Conservation (phyloP, 208 protist genomes). For the Trypanosoma theileri region DNA sequence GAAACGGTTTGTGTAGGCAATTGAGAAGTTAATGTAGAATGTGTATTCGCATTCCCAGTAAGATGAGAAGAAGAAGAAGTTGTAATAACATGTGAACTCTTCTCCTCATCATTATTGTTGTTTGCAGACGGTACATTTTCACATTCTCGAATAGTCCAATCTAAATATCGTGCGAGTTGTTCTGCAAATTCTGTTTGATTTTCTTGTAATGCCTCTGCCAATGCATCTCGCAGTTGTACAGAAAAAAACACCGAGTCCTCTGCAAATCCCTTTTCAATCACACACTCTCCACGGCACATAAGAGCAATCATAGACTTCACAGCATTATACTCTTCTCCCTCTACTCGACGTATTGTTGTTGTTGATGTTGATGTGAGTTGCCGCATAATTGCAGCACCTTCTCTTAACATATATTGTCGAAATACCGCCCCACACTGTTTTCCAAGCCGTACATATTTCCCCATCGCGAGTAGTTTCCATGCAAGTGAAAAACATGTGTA, state of each 20-base stretch:
- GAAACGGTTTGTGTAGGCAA: too few relatives aligned
- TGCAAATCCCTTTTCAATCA: slow-evolving; percentile 49
- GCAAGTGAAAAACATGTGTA: slow-evolving; percentile 40
- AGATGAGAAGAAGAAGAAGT: background rate
- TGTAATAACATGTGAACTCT: background rate
- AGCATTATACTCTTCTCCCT: slow-evolving; percentile 40
- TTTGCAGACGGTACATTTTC: slow-evolving; percentile 9
- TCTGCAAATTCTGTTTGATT: slow-evolving; percentile 87
- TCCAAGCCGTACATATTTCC: slow-evolving; percentile 22
- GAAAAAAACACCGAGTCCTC: slow-evolving; percentile 58
- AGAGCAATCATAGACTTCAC: slow-evolving; percentile 84
- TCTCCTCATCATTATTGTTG: background rate
- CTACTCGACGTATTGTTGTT: background rate
- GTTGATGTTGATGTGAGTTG: slow-evolving; percentile 29
- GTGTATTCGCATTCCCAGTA: background rate
- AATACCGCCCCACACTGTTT: slow-evolving; percentile 24
- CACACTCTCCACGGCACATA: slow-evolving; percentile 61
- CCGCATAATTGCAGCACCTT: slow-evolving; percentile 22
- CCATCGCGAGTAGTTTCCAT: slow-evolving; percentile 43
- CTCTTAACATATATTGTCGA: slow-evolving; percentile 17
- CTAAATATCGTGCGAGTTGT: slow-evolving; percentile 91
- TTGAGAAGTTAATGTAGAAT: background rate
- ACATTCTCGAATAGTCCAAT: slow-evolving; percentile 77
- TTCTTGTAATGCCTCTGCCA: slow-evolving; percentile 86
- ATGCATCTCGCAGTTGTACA: slow-evolving; percentile 84